These are phyloP conservation scores for Orychophragmus violaceus DNA, from an alignment of 345 rosid genomes.

Conservation along the genomic window DNA sequence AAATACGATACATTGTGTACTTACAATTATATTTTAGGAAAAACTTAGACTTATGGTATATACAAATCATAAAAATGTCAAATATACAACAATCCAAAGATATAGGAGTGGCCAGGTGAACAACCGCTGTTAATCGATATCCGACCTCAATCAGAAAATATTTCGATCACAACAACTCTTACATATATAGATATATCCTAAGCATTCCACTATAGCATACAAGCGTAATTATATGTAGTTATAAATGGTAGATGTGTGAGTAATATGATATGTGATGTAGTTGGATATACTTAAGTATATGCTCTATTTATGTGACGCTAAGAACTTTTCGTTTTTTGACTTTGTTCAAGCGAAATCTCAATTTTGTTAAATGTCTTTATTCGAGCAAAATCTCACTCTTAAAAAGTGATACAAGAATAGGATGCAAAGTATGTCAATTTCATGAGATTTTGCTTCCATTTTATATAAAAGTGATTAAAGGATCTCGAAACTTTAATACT, in stretches of 20 bases:
- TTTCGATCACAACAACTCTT: neutral
- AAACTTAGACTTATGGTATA: too few relatives aligned
- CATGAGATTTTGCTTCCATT: neutral
- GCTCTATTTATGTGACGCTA: neutral
- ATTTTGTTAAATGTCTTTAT: slow-evolving; percentile 9
- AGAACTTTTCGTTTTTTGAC: slow-evolving; percentile 10
- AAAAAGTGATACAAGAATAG: slow-evolving; percentile 8
- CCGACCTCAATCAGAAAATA: neutral
- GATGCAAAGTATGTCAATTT: neutral
- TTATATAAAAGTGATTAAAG: neutral
- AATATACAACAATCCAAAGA: too few relatives aligned
- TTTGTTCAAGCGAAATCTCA: slow-evolving; percentile 10
- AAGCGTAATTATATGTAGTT: too few relatives aligned
- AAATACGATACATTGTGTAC: too few relatives aligned
- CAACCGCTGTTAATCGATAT: too few relatives aligned
- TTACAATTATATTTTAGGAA: too few relatives aligned
- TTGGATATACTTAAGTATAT: slow-evolving; percentile 24
- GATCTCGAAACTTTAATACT: neutral
- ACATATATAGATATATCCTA: neutral
- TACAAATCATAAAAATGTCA: too few relatives aligned
- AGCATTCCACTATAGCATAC: neutral
- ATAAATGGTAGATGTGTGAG: neutral
- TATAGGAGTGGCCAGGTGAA: too few relatives aligned
- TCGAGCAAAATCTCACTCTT: slow-evolving; percentile 15
- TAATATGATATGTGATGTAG: neutral